These are phyloP conservation scores for Xerocomus cyaneibrunnescens DNA, from an alignment of 1,284 basidiomycete species.

Conservation along the genomic window DNA sequence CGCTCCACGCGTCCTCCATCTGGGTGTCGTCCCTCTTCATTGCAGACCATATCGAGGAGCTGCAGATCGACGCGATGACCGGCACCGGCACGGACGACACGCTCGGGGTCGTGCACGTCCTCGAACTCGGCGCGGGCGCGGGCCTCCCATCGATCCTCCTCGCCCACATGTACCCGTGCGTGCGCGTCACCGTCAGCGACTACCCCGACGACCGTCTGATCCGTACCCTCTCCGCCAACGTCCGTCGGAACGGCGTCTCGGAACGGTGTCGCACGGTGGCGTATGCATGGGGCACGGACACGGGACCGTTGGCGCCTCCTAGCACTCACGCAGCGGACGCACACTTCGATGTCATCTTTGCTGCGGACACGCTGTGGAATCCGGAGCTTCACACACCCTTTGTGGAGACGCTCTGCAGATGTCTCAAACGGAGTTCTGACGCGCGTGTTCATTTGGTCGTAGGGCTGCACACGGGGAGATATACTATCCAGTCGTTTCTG, in stretches of 20 bases:
- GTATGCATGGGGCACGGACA: slow-evolving; percentile 64
- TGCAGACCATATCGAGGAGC: slow-evolving; percentile 54
- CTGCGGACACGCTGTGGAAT: slow-evolving; percentile 78
- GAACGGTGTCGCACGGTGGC: slow-evolving; percentile 49
- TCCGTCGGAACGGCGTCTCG: slow-evolving; percentile 48
- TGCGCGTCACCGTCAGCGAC: slow-evolving; percentile 57
- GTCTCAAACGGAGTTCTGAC: slow-evolving; percentile 42
- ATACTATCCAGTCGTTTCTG: slow-evolving; percentile 63
- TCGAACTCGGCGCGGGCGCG: slow-evolving; percentile 72
- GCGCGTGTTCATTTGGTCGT: slow-evolving; percentile 62
- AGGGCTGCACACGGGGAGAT: slow-evolving; percentile 72
- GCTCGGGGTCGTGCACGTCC: slow-evolving; percentile 39
- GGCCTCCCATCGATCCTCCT: slow-evolving; percentile 70
- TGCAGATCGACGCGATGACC: slow-evolving; percentile 12
- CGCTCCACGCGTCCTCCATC: slow-evolving; percentile 70
- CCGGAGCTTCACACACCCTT: slow-evolving; percentile 54
- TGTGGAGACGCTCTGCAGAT: slow-evolving; percentile 48
- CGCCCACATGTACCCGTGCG: slow-evolving; percentile 44
- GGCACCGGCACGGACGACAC: not conserved
- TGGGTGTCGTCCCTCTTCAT: slow-evolving; percentile 68
- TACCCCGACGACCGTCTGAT: slow-evolving; percentile 70
- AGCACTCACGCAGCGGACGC: not conserved
- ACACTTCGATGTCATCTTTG: slow-evolving; percentile 63
- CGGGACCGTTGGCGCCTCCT: slow-evolving; percentile 18
- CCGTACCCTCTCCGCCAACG: slow-evolving; percentile 54